Evolutionary conservation across 805 yeast genomes (phyloP), one percentile per base, ranked within the genome.

Genomic region (Blastobotrys peoriensis): DNA sequence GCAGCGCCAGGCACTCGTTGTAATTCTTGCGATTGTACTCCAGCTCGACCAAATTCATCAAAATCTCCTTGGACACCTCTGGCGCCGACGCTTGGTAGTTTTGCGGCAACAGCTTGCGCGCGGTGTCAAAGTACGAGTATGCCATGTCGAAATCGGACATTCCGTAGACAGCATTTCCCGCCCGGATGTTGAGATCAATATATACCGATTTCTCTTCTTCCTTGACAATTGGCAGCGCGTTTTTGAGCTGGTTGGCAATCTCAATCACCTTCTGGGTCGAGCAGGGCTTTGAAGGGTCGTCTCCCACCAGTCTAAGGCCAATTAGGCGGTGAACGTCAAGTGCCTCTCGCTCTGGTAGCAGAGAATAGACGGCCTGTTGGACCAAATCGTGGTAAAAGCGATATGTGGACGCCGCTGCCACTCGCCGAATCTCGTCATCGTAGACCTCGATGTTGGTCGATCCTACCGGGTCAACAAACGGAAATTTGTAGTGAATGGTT

Each of bases 401-500:
- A 46, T 64, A 74, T 5, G 62, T 50, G 5, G 74, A 56, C 18
- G 65, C 57, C 1, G 61, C 54, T 0, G 75, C 56, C 6, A 54
- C 56, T 30, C 42, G 57, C 19, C 74, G 50, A 5, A 62, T 63
- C 52, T 64, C 59, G 4, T 70, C 58, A 20, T 61, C 59, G 1
- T 56, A 41, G 3, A 64, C 63, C 5, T 55, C 54, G 5, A 59
- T 48, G 3, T 48, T 52, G 15, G 60, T 48, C 5, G 62, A 55
- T 13, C 56, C 44, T 6, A 61, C 56, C 3, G 66, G 55, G 20
- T 68, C 49, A 49, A 69, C 69, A 45, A 73, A 70, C 5, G 79
- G 79, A 18, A 73, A 57, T 50, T 75, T 75, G 53, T 73, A 73
- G 48, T 66, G 68, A 1, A 70, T 58, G 20, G 70, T 66, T 10